Evolutionary conservation across 2,329 filamentous ascomycete species (phyloP), one percentile per base, ranked within the genome.

Genomic region (Aspergillus felis): DNA sequence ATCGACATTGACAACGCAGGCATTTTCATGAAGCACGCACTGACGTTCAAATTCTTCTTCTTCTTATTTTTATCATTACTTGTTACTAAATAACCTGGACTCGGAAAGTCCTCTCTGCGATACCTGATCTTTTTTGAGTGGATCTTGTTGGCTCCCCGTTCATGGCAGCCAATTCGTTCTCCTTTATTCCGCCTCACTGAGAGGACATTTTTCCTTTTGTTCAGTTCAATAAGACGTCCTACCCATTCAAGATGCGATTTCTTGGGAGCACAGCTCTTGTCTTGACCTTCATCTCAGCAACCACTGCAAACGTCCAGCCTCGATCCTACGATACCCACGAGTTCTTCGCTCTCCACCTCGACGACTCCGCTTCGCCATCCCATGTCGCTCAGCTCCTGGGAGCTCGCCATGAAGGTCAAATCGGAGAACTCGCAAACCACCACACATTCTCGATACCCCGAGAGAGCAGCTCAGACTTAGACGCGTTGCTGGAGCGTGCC

Each of bases 281-380:
- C 29, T 58, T 72, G 9, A 64, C 67, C 53, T 59, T 76, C 22
- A 54, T 81, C 59, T 81, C 68, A 74, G 63, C 76, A 27, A 69
- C 80, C 59, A 75, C 79, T 57, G 78, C 81, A 29, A 72, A 79
- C 49, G 73, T 85, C 48, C 78, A 80, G 51, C 78, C 81, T 61
- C 88, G 90, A 66, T 84, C 94, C 70, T 90, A 95, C 79, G 84
- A 89, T 51, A 81, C 84, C 42, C 86, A 92, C 75, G 93, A 99
- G 75, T 97, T 96, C 78, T 97, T 97, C 73, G 92, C 95, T 62
- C 81, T 99, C 50, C 90, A 97, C 64, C 83, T 99, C 68, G 84
- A 88, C 58, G 78, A 84, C 12, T 79, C 83, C 41, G 80, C 84
- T 6, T 81, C 85, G 14, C 91, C 92, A 17, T 81, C 88, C 44